Conservation (phyloP, 495 filamentous ascomycete genomes). For the Thermothielavioides terrestris region DNA sequence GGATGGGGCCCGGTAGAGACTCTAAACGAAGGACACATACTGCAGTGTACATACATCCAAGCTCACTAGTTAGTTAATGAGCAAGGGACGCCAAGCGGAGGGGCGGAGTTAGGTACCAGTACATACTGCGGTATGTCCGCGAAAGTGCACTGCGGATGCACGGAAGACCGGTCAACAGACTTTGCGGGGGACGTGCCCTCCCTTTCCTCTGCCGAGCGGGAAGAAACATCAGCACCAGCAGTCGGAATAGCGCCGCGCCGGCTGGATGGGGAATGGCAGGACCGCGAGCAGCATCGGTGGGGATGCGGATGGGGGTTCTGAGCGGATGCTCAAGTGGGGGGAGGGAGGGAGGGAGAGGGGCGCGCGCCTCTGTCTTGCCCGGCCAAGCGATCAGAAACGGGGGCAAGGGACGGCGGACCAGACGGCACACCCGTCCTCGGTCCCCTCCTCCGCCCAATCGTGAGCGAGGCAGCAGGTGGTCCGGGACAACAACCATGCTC, state of each 20-base stretch:
- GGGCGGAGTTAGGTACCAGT: neutral
- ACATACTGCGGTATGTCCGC: too few species aligned
- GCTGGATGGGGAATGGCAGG: constrained; percentile 13
- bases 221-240: constrained; percentile 12
- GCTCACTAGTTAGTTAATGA: neutral
- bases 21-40: neutral
- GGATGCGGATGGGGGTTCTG: constrained; percentile 6
- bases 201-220: constrained; percentile 17
- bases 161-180: neutral
- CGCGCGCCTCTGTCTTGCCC: constrained; percentile 21
- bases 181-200: neutral
- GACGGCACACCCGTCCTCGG: constrained; percentile 15
- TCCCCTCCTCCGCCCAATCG: constrained; percentile 23
- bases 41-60: too few species aligned
- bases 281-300: constrained; percentile 5
- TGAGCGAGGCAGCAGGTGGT: constrained; percentile 19
- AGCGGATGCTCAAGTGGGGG: too few species aligned
- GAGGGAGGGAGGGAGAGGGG: too few species aligned
- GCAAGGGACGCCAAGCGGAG: neutral
- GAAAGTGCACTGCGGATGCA: neutral
- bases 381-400: constrained; percentile 15
- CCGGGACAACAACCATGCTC: constrained; percentile 17
- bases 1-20: neutral
- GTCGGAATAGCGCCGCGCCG: constrained; percentile 7
- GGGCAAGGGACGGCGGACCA: constrained; percentile 12